These are phyloP conservation scores for Lentinula sp. DNA, from an alignment of 768 basidiomycete genomes.

Conservation along the genomic window DNA sequence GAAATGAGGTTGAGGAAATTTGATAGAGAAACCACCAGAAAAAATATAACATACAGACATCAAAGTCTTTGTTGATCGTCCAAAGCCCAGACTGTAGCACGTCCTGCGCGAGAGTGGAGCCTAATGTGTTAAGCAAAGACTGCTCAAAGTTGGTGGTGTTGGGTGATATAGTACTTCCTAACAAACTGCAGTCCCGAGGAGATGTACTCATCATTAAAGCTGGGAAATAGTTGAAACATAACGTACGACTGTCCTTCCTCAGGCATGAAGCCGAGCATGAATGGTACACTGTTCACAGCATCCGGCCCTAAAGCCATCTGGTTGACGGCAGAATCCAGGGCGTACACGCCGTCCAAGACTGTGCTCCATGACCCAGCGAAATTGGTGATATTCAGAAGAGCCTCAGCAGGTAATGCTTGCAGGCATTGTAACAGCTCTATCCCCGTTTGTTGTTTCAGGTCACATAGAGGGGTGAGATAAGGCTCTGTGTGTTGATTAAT, in stretches of 20 bases:
- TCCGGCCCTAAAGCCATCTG: constrained; percentile 9
- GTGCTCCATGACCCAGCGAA: constrained; percentile 7
- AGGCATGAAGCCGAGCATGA: constrained; percentile 14
- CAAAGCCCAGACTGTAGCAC: constrained; percentile 11
- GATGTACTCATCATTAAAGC: not conserved
- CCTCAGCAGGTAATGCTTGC: constrained; percentile 12
- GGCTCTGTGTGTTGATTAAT: constrained; percentile 5
- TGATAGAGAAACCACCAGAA: too few relatives aligned
- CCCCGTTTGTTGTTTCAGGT: constrained; percentile 5
- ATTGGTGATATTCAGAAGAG: constrained; percentile 12
- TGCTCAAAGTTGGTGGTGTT: constrained; percentile 12
- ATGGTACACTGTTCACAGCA: constrained; percentile 12
- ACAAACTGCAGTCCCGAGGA: not conserved
- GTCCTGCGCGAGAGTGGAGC: not conserved
- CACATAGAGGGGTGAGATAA: constrained; percentile 8
- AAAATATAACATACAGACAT: constrained; percentile 6
- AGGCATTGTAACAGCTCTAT: constrained; percentile 10
- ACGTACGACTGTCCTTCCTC: constrained; percentile 15
- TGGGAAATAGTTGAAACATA: not conserved
- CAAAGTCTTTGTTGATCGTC: constrained; percentile 6
- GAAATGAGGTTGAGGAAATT: too few relatives aligned
- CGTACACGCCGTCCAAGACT: constrained; percentile 11
- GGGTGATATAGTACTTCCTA: constrained; percentile 8
- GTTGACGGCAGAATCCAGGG: constrained; percentile 8
- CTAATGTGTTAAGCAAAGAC: not conserved